Conservation (phyloP, 1,284 basidiomycete genomes). For the Ustilago xerochloae region DNA sequence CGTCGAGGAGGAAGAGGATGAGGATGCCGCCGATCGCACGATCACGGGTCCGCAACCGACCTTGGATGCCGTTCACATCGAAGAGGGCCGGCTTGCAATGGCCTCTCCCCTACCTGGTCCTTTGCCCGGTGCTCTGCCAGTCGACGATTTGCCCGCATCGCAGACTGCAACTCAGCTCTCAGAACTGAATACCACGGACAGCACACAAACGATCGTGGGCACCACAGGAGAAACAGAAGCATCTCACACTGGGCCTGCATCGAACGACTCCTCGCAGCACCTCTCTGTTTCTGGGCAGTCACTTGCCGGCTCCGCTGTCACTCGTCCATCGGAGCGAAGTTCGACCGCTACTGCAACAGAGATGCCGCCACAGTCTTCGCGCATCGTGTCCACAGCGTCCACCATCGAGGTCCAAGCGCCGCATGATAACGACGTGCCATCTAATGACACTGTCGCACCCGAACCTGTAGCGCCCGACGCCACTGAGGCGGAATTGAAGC, state of each 20-base stretch:
- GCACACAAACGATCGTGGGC: constrained; percentile 15
- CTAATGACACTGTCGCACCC: not conserved
- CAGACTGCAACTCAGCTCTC: not conserved
- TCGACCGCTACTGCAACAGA: constrained; percentile 29
- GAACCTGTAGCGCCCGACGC: not conserved
- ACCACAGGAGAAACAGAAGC: not conserved
- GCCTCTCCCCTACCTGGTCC: constrained; percentile 5
- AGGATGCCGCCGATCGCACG: constrained; percentile 16
- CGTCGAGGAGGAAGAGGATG: constrained; percentile 9
- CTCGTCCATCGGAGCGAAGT: constrained; percentile 22
- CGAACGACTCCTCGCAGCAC: constrained; percentile 1
- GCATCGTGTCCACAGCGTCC: constrained; percentile 30
- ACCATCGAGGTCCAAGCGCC: constrained; percentile 16
- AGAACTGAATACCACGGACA: constrained; percentile 13
- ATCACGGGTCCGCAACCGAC: constrained; percentile 7
- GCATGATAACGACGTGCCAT: not conserved
- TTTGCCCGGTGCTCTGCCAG: constrained; percentile 9
- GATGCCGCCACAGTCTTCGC: constrained; percentile 7
- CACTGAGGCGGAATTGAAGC: not conserved
- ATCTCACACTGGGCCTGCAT: not conserved
- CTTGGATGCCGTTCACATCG: constrained; percentile 14
- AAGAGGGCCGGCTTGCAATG: constrained; percentile 12
- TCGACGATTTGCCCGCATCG: not conserved
- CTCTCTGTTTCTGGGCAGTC: constrained; percentile 20
- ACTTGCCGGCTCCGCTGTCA: constrained; percentile 2